Evolutionary conservation across 2,329 filamentous ascomycete species (phyloP).

Genomic region (Botryotinia calthae): DNA sequence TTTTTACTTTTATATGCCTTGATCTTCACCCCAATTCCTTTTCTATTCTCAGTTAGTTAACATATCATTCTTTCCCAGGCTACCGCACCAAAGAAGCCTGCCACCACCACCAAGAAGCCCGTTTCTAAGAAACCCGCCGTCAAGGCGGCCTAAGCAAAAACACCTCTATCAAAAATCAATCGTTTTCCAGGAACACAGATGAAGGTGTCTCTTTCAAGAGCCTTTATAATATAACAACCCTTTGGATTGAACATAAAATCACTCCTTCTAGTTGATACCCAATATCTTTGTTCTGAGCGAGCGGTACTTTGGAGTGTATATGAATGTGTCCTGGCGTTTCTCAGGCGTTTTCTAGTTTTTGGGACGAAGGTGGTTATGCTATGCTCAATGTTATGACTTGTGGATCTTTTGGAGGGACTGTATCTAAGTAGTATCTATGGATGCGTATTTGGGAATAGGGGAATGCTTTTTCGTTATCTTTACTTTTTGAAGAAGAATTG

Average conservation of each 20-base stretch:
- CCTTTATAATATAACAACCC: constrained; percentile 6
- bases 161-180: background rate
- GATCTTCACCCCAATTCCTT: background rate
- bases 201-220: constrained; percentile 7
- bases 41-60: constrained; percentile 16
- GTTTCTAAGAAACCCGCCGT: background rate
- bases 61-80: constrained; percentile 28
- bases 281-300: constrained; percentile 9
- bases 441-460: constrained; percentile 14
- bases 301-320: constrained; percentile 13
- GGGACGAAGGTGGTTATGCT: background rate
- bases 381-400: background rate
- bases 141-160: constrained; percentile 4
- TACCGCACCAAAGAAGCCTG: constrained; percentile 40
- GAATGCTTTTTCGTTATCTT: background rate
- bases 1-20: background rate
- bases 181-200: background rate
- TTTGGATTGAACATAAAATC: constrained; percentile 4
- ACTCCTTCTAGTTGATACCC: constrained; percentile 1
- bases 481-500: background rate
- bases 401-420: background rate
- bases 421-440: constrained; percentile 11
- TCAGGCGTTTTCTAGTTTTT: constrained; percentile 14
- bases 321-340: constrained; percentile 14
- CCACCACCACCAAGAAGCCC: background rate